phyloP scores from a whole-genome alignment of 2,329 filamentous ascomycete species.

The Fusarium beomiforme region DNA sequence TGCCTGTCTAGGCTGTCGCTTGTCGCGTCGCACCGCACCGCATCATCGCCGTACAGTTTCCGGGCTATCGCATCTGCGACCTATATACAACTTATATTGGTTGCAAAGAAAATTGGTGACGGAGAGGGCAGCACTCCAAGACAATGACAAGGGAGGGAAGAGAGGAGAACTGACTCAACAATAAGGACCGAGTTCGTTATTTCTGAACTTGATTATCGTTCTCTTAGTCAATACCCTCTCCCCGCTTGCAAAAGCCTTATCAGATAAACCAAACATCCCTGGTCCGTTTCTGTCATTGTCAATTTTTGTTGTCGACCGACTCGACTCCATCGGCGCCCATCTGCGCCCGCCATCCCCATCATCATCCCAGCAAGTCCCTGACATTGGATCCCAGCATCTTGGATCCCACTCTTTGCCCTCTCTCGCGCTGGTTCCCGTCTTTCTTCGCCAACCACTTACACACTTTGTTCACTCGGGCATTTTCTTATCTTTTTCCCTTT shows the following conservation, averaged over 20 bases:
- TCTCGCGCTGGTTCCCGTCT: slow-evolving; percentile 18
- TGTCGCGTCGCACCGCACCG: slow-evolving; percentile 12
- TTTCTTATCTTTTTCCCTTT: slow-evolving; percentile 41
- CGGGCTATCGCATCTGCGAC: slow-evolving; percentile 7
- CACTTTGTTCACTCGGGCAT: slow-evolving; percentile 24
- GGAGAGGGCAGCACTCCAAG: not conserved
- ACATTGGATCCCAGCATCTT: slow-evolving; percentile 42
- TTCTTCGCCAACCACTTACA: slow-evolving; percentile 42
- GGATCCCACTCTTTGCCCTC: slow-evolving; percentile 43
- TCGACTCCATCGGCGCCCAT: slow-evolving; percentile 44
- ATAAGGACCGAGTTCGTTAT: slow-evolving; percentile 24
- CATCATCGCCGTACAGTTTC: slow-evolving; percentile 17
- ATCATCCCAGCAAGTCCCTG: slow-evolving; percentile 38
- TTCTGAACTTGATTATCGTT: slow-evolving; percentile 20
- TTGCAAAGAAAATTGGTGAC: not conserved
- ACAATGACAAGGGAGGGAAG: not conserved
- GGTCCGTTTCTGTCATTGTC: slow-evolving; percentile 7
- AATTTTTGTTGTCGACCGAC: slow-evolving; percentile 31
- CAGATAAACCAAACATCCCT: slow-evolving; percentile 37
- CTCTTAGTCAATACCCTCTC: slow-evolving; percentile 40
- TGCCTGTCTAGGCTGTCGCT: not conserved
- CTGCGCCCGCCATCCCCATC: slow-evolving; percentile 44
- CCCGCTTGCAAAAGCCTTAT: slow-evolving; percentile 43
- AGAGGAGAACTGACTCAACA: slow-evolving; percentile 25
- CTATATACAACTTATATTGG: not conserved